Percentiles rank a stretch among this genome's conserved stretches.
Evolutionary conservation across 2,329 filamentous ascomycete genomes (phyloP).

Genomic region (Aspergillus carbonarius): DNA sequence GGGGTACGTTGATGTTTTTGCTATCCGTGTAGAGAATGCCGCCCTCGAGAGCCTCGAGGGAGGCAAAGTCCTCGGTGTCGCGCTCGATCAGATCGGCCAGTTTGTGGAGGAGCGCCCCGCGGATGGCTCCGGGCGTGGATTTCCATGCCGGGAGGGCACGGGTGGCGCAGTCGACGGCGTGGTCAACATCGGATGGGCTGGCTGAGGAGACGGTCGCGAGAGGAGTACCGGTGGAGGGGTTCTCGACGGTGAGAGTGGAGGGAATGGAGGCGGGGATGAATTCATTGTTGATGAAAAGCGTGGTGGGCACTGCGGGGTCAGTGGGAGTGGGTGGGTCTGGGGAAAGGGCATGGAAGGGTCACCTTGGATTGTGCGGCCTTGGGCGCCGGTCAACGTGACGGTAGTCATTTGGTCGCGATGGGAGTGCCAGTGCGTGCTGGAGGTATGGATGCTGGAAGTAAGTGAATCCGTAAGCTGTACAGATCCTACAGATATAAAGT

Average conservation of each 20-base stretch:
- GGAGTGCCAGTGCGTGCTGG: neutral
- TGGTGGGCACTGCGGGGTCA: slow-evolving; percentile 23
- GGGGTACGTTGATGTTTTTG: slow-evolving; percentile 24
- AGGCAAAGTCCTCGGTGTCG: slow-evolving; percentile 26
- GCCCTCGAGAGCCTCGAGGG: slow-evolving; percentile 27
- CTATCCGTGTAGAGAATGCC: slow-evolving; percentile 26
- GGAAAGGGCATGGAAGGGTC: neutral
- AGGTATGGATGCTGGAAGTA: neutral
- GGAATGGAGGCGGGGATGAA: slow-evolving; percentile 22
- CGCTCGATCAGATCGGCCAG: slow-evolving; percentile 30
- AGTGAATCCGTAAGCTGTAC: too few relatives aligned
- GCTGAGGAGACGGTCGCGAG: slow-evolving; percentile 27
- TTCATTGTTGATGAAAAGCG: slow-evolving; percentile 31
- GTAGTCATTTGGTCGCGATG: neutral
- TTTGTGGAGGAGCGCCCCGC: slow-evolving; percentile 22
- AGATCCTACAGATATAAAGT: too few relatives aligned
- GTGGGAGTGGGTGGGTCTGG: neutral
- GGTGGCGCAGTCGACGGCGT: slow-evolving; percentile 23
- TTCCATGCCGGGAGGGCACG: slow-evolving; percentile 25
- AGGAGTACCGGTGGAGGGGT: slow-evolving; percentile 24
- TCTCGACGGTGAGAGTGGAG: slow-evolving; percentile 22
- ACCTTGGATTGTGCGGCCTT: slow-evolving; percentile 1
- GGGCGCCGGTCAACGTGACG: neutral
- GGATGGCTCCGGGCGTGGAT: slow-evolving; percentile 18
- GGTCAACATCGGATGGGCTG: slow-evolving; percentile 25